Evolutionary conservation across 768 basidiomycete genomes (phyloP), one percentile per base, ranked within the genome.

Genomic region (Rhizopogon salebrosus): DNA sequence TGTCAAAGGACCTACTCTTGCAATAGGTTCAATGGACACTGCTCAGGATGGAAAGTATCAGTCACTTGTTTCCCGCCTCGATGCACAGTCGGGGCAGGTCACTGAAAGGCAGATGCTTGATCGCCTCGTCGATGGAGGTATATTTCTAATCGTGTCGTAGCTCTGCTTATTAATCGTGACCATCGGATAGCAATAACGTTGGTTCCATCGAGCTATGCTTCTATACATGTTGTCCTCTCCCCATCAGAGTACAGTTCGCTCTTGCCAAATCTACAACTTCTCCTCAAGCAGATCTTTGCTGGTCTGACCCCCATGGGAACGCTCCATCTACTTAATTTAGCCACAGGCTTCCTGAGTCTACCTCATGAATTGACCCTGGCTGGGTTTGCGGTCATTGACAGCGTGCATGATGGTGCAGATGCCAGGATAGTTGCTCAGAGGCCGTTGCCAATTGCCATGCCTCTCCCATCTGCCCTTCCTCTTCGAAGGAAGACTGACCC

Each of bases 41-140:
- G 92, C 91, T 3, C 78, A 82, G 64, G 82, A 91, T 62, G 92
- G 92, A 29, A 79, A 76, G 64, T 92, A 92, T 64, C 89, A 92
- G 66, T 67, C 78, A 1, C 70, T 90, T 55, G 76, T 91, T 48
- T 75, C 81, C 6, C 73, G 76, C 57, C 70, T 92, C 53, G 80
- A 82, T 66, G 68, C 67, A 53, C 75, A 73, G 16, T 27, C 56
- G 26, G 56, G 59, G 18, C 68, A 77, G 56, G 62, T 71, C 31
- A 83, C 91, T 27, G 90, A 94, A 60, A 85, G 79, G 62, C 84
- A 92, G 64, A 82, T 94, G 73, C 70, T 93, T 26, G 92, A 95
- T 66, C 77, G 92, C 55, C 71, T 95, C 55, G 72, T 92, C 14
- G 91, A 90, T 68, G 79, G 80, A 73, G 92, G 92, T 92, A 62